Evolutionary conservation across 2,329 filamentous ascomycete species (phyloP).

Genomic region (Talaromyces funiculosus): DNA sequence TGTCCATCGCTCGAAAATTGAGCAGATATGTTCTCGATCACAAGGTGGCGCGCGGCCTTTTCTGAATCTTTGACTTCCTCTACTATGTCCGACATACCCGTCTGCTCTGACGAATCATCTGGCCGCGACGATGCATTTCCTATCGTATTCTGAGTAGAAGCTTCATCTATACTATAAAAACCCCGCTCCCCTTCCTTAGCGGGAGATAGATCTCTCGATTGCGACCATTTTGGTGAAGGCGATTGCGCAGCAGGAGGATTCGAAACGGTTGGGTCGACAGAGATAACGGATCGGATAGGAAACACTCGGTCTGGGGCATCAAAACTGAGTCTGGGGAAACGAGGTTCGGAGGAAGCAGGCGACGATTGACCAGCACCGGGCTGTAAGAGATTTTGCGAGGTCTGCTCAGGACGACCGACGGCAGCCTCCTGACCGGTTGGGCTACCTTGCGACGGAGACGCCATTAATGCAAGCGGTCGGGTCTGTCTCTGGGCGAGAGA

Average conservation of each 20-base stretch:
- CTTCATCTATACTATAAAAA: conserved; percentile 26
- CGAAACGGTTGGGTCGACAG: conserved; percentile 40
- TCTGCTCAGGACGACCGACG: background rate
- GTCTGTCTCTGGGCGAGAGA: background rate
- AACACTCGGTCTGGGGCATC: conserved; percentile 61
- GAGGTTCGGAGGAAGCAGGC: background rate
- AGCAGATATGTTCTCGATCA: conserved; percentile 18
- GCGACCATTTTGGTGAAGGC: conserved; percentile 25
- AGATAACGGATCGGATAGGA: conserved; percentile 70
- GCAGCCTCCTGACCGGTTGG: background rate
- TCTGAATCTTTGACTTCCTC: conserved; percentile 10
- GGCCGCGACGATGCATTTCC: conserved; percentile 1
- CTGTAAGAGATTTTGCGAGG: background rate
- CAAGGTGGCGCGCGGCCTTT: background rate
- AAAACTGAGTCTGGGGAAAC: conserved; percentile 24
- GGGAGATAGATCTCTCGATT: conserved; percentile 9
- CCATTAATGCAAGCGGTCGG: conserved; percentile 4
- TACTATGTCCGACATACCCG: background rate
- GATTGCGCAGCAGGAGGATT: conserved; percentile 3
- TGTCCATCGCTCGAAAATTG: conserved; percentile 11
- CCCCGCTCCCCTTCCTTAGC: conserved; percentile 21
- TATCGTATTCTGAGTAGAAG: conserved; percentile 20
- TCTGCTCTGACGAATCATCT: background rate
- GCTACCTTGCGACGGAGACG: conserved; percentile 2
- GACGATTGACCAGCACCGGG: conserved; percentile 2